These are phyloP conservation scores for Scalesia atractyloides DNA, from an alignment of 129 eudicot genomes.

Conservation along the genomic window DNA sequence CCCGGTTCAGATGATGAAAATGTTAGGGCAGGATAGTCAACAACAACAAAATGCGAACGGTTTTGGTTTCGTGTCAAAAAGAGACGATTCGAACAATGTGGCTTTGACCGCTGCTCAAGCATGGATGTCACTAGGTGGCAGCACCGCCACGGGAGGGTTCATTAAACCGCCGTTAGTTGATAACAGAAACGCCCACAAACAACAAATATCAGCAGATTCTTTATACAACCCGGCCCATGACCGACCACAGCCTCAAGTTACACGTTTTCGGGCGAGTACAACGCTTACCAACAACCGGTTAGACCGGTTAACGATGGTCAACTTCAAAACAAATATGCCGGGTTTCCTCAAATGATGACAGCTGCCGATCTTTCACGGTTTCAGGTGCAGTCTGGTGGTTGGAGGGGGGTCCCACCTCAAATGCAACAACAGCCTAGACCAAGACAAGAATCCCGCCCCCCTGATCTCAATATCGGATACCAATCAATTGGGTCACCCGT, in stretches of 20 bases:
- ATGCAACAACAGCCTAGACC: slow-evolving; percentile 54
- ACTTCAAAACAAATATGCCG: slow-evolving; percentile 50
- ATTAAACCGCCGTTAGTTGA: slow-evolving; percentile 53
- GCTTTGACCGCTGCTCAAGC: slow-evolving; percentile 82
- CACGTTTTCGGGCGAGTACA: slow-evolving; percentile 66
- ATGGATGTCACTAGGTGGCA: slow-evolving; percentile 95
- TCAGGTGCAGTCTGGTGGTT: slow-evolving; percentile 63
- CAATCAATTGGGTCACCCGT: slow-evolving; percentile 84
- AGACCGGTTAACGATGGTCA: slow-evolving; percentile 52
- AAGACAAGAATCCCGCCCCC: slow-evolving; percentile 80
- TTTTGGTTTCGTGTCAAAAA: slow-evolving; percentile 21
- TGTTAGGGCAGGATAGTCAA: slow-evolving; percentile 61
- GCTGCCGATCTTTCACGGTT: slow-evolving; percentile 78
- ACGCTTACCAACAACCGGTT: slow-evolving; percentile 23
- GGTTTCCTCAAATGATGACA: slow-evolving; percentile 55
- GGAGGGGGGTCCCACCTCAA: slow-evolving; percentile 61
- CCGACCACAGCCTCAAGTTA: slow-evolving; percentile 56
- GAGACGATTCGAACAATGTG: slow-evolving; percentile 48
- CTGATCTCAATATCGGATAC: slow-evolving; percentile 79
- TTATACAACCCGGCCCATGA: slow-evolving; percentile 41
- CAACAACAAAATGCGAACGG: slow-evolving; percentile 48
- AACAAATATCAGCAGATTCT: slow-evolving; percentile 48
- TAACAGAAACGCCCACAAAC: slow-evolving; percentile 40
- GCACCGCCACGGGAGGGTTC: slow-evolving; percentile 22
- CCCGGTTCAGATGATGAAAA: slow-evolving; percentile 88